Percentiles rank a stretch among this genome's conserved stretches.
Conservation (phyloP, 2,329 filamentous ascomycete species). For the Aspergillus transmontanensis region DNA sequence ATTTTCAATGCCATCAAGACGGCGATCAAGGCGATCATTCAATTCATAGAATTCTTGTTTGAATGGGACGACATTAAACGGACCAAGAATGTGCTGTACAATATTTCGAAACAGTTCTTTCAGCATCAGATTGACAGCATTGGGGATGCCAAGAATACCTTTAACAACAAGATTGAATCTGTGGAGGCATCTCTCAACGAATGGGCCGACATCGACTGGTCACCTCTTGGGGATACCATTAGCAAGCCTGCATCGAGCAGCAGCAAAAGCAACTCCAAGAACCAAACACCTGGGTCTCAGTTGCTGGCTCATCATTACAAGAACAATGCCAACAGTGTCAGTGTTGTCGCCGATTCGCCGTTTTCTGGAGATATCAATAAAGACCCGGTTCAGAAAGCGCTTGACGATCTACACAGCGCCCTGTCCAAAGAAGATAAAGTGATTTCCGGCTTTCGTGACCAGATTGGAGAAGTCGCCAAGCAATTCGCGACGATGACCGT, state of each 20-base stretch:
- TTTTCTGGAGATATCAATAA: neutral
- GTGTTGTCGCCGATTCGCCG: neutral
- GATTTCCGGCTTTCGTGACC: neutral
- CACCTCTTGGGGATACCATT: neutral
- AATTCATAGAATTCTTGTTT: slow-evolving; percentile 15
- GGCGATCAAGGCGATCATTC: slow-evolving; percentile 8
- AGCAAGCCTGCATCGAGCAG: no score
- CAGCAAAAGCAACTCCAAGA: slow-evolving; percentile 1
- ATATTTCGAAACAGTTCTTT: slow-evolving; percentile 10
- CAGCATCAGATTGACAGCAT: slow-evolving; percentile 1
- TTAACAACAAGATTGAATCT: neutral
- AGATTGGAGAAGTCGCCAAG: neutral
- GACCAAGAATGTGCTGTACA: slow-evolving; percentile 16
- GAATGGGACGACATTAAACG: slow-evolving; percentile 21
- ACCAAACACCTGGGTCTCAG: slow-evolving; percentile 7
- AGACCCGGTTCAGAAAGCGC: neutral
- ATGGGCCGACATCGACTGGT: slow-evolving; percentile 9
- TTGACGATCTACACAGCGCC: neutral
- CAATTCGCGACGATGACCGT: slow-evolving; percentile 1
- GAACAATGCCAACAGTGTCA: neutral
- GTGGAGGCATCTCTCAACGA: neutral
- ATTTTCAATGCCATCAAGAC: slow-evolving; percentile 14
- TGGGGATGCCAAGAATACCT: neutral
- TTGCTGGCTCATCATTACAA: slow-evolving; percentile 7
- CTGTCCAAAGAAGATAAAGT: slow-evolving; percentile 4